A percentile compares a stretch with the other conserved stretches of the same genome.
Conservation (phyloP, 352 stramenopile genomes). For the Phytophthora quininea region DNA sequence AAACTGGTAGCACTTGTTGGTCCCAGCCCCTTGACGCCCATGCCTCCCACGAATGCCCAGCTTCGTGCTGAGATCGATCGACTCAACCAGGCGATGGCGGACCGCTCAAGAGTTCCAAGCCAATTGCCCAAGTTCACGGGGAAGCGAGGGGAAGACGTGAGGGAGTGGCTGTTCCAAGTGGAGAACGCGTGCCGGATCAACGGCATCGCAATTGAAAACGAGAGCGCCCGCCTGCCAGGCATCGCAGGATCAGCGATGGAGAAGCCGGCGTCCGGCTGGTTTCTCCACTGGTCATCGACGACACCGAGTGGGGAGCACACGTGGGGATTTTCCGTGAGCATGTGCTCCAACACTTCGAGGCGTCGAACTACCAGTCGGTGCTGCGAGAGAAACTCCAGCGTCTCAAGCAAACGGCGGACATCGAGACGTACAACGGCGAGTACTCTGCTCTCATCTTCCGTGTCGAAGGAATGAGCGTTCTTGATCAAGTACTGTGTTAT, state of each 20-base stretch:
- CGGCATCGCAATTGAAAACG: not conserved
- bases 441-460: not conserved
- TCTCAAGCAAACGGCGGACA: not conserved
- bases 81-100: not conserved
- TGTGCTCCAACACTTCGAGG: constrained; percentile 1
- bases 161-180: not conserved
- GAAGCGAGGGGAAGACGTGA: not conserved
- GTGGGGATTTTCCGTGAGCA: constrained; percentile 6
- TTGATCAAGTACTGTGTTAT: not conserved
- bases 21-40: not conserved
- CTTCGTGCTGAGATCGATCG: not conserved
- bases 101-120: not conserved
- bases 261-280: not conserved
- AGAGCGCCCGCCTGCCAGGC: not conserved
- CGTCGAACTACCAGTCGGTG: not conserved
- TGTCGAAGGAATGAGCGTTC: not conserved
- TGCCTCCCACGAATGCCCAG: not conserved
- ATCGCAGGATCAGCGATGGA: constrained; percentile 5
- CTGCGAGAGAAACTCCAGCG: not conserved
- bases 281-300: not conserved
- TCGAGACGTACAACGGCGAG: not conserved
- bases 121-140: not conserved
- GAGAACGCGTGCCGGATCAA: constrained; percentile 11
- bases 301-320: constrained; percentile 1
- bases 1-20: not conserved